Evolutionary conservation across 305 asterid species (phyloP), one percentile per base, ranked within the genome.

Genomic region (Petunia hybrid): DNA sequence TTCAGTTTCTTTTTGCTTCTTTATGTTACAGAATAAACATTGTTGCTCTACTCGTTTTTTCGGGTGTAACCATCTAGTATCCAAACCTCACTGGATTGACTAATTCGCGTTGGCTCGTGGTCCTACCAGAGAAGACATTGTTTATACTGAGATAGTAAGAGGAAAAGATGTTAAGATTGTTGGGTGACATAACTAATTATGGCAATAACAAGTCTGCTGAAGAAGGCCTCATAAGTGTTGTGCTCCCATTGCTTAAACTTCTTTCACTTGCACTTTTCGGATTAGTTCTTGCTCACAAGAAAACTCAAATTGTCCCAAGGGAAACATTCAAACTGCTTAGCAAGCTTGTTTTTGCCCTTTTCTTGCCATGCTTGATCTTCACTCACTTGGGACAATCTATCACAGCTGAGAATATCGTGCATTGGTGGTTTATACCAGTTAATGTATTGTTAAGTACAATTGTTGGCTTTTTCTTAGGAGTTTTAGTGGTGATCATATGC

Each of bases 391-490:
- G 90, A 40, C 82, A 87, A 62, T 89, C 89, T 38, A 84, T 89
- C 14, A 85, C 85, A 9, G 43, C 81, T 1, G 38, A 85, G 5
- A 87, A 76, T 80, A 9, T 87, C 43, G 3, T 22, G 43, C 86
- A 81, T 31, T 89, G 91, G 91, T 89, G 92, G 89, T 87, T 86
- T 75, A 86, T 87, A 36, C 92, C 89, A 0, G 83, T 87, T 48
- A 86, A 86, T 63, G 90, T 89, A 48, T 67, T 85, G 41, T 9
- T 89, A 35, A 89, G 91, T 73, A 89, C 84, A 6, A 31, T 81
- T n/a, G 60, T 86, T 8, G 91, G 89, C 78, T 81, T 82, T 35
- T 8, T 83, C 2, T 80, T 87, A 80, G 91, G 92, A 42, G 22
- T 86, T 6, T 78, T 89, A 39, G 89, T 87, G 7, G 89, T 87